These are phyloP conservation scores for Verticillium tricorpus DNA, from an alignment of 2,329 filamentous ascomycete species.

Conservation along the genomic window DNA sequence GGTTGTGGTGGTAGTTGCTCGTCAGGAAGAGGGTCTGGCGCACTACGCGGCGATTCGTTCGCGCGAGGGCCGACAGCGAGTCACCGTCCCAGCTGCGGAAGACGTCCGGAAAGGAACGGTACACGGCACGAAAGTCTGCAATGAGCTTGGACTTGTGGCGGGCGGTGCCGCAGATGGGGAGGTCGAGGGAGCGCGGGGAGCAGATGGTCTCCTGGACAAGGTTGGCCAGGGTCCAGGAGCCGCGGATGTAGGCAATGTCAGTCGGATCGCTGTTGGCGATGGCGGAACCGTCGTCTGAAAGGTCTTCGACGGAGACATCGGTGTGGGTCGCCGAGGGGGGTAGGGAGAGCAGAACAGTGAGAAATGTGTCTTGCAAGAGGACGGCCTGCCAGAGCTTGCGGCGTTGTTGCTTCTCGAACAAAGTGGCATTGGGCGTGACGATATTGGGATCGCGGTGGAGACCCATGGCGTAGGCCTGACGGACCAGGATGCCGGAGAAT, in stretches of 20 bases:
- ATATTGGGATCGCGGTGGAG: conserved; percentile 76
- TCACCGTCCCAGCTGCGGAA: conserved; percentile 65
- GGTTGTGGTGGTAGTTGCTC: conserved; percentile 79
- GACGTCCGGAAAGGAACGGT: conserved; percentile 65
- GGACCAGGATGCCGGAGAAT: conserved; percentile 71
- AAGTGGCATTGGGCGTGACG: conserved; percentile 59
- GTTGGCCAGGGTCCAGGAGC: conserved; percentile 75
- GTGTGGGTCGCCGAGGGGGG: conserved; percentile 76
- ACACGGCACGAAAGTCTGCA: conserved; percentile 64
- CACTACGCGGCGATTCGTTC: conserved; percentile 60
- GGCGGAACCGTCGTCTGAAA: conserved; percentile 57
- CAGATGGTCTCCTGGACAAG: conserved; percentile 74
- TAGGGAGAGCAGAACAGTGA: conserved; percentile 72
- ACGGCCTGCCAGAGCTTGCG: conserved; percentile 81
- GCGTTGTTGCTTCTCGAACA: conserved; percentile 72
- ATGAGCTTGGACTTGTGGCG: conserved; percentile 68
- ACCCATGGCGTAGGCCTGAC: conserved; percentile 78
- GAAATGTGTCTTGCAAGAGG: conserved; percentile 74
- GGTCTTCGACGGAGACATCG: conserved; percentile 71
- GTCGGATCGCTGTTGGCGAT: conserved; percentile 58
- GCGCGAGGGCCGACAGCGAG: conserved; percentile 52
- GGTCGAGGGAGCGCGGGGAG: conserved; percentile 66
- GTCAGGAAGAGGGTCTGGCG: conserved; percentile 73
- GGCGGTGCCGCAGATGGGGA: conserved; percentile 65
- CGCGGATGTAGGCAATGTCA: conserved; percentile 67